Evolutionary conservation across 148 eudicot genomes (phyloP), one percentile per base, ranked within the genome.

Genomic region (Amaranthus hypochondriacus): DNA sequence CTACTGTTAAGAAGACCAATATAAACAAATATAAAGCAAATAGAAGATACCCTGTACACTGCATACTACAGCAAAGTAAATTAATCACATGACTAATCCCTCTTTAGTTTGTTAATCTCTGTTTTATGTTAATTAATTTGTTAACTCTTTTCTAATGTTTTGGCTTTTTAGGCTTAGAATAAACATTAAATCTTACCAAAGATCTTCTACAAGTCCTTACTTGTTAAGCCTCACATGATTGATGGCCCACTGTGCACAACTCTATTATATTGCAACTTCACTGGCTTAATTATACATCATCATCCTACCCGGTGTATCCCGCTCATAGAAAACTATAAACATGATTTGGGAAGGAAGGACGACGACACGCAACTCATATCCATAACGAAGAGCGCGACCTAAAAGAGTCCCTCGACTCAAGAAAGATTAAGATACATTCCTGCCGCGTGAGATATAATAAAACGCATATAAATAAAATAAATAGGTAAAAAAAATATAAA

Each of bases 1-100:
- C 39, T 28, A 28, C 39, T 28, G 39, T 28, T 7, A 9, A 13
- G 39, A 28, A 50, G 58, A 48, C 12, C 3, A 21, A 55, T 10
- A 69, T 5, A 11, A 55, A 56, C n/a, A 70, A 70, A 70, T 18
- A 18, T 12, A 4, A 70, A 70, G 18, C 52, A 44, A 70, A 56
- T 42, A 56, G n/a, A 48, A 59, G 56, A 72, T 60, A 62, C 66
- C 56, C 66, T 58, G 55, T 48, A 18, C 65, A 59, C 56, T 71
- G 75, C 53, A 72, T 11, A 48, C 18, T 15, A 21, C 48, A 72
- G 15, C 63, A 21, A 60, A 52, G 48, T 21, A 76, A 53, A 61
- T 62, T 7, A 71, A 71, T 77, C 80, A 77, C 80, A 71, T 77
- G 80, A 65, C 54, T 54, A 53, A 47, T 48, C 79, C 39, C 70